Evolutionary conservation across 306 rosid species (phyloP), one percentile per base, ranked within the genome.

Genomic region (Potentilla sterilis): DNA sequence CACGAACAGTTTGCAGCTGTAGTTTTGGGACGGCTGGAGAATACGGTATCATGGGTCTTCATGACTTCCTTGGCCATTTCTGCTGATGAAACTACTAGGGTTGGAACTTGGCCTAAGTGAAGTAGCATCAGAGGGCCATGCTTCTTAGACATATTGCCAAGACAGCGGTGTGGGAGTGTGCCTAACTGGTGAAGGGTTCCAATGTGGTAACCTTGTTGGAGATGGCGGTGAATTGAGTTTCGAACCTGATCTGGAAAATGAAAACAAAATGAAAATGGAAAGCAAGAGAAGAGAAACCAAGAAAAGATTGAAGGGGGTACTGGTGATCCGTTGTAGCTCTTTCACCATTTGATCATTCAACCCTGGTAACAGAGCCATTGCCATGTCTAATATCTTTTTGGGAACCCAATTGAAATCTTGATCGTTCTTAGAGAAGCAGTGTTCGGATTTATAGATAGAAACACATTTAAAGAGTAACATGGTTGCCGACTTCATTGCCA

Each of bases 271-370:
- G 41, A 32, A 61, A 2, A 61, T 13, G 16, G 67, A 32, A 28
- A 61, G 67, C 1, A 6, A 61, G 21, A 61, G 67, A 14, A 61
- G 67, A 61, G 67, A 32, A 32, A 61, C 41, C 41, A 32, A 15
- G n/a, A 32, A 34, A 61, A 61, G 67, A 28, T 28, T 13, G 67
- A 15, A 12, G 40, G 67, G 41, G 1, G n/a, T 61, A n/a, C n/a
- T n/a, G 67, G 40, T 61, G 67, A 61, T 61, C 3, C 66, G 12
- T 59, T 59, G 66, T 28, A 59, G 66, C 40, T 59, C 66, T 61
- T 32, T 41, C 67, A n/a, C 67, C n/a, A 32, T 9, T 32, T 61
- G 67, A 61, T 28, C 28, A 28, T 28, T 13, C 40, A 61, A 13
- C 41, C 67, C 14, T 13, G 67, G 67, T 61, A 13, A 32, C 1